These are phyloP conservation scores for Hygrocybe punicea DNA, from an alignment of 768 basidiomycete genomes.

Conservation along the genomic window DNA sequence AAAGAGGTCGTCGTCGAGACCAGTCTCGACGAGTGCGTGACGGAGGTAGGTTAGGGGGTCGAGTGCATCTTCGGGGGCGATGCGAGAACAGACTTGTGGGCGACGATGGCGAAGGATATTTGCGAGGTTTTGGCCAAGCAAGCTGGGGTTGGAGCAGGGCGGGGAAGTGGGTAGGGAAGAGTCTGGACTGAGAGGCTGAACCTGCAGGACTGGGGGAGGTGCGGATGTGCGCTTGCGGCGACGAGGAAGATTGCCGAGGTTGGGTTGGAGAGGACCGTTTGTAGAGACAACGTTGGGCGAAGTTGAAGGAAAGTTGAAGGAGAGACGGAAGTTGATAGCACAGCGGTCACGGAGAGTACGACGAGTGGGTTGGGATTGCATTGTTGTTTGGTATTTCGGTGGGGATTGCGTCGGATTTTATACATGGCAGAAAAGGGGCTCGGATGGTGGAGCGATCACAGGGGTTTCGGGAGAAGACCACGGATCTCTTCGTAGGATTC, in stretches of 20 bases:
- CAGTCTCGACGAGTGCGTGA: not conserved
- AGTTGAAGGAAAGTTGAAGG: not conserved
- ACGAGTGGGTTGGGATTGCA: not conserved
- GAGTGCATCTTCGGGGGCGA: too few relatives aligned
- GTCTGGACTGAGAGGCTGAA: not conserved
- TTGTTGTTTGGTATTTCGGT: not conserved
- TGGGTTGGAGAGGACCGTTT: not conserved
- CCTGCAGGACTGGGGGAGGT: not conserved
- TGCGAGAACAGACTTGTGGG: too few relatives aligned
- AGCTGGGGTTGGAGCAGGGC: not conserved
- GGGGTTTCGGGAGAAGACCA: too few relatives aligned
- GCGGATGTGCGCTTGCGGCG: not conserved
- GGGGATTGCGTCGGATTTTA: too few relatives aligned
- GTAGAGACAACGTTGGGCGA: not conserved
- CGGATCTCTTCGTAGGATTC: too few relatives aligned
- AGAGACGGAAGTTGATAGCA: not conserved
- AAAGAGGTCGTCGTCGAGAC: not conserved
- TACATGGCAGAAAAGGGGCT: too few relatives aligned
- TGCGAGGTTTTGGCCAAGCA: not conserved
- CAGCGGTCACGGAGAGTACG: not conserved
- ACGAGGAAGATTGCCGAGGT: not conserved
- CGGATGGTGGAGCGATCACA: too few relatives aligned
- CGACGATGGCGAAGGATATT: not conserved
- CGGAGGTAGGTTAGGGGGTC: not conserved
- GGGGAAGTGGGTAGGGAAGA: not conserved